Conservation (phyloP, 169 alveolate genomes). For the Plasmodium reichenowi region DNA sequence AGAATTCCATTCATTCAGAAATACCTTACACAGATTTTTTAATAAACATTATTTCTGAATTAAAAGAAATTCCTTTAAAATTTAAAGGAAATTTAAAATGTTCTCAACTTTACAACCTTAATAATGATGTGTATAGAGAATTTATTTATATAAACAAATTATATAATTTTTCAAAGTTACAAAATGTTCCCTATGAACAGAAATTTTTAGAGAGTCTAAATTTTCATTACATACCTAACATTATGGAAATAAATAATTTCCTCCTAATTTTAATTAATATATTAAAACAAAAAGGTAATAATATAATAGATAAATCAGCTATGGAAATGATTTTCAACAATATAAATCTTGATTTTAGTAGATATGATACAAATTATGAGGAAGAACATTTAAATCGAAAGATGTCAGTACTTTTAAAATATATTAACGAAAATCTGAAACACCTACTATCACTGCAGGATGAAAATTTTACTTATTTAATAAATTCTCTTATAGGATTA, state of each 20-base stretch:
- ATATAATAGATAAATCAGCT: not conserved
- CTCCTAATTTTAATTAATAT: slow-evolving; percentile 52
- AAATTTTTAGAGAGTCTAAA: slow-evolving; percentile 42
- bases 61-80: slow-evolving; percentile 45
- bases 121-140: slow-evolving; percentile 23
- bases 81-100: slow-evolving; percentile 45
- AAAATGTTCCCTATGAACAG: slow-evolving; percentile 37
- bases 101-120: slow-evolving; percentile 47
- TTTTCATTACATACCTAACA: slow-evolving; percentile 45
- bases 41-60: slow-evolving; percentile 21
- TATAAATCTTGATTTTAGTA: slow-evolving; percentile 22
- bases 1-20: not conserved
- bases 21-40: slow-evolving; percentile 10
- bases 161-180: slow-evolving; percentile 17
- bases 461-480: slow-evolving; percentile 28
- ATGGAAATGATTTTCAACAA: slow-evolving; percentile 19
- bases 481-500: slow-evolving; percentile 13
- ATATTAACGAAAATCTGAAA: slow-evolving; percentile 23
- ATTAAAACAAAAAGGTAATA: slow-evolving; percentile 20
- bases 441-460: slow-evolving; percentile 11
- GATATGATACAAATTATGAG: slow-evolving; percentile 22
- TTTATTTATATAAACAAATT: slow-evolving; percentile 41
- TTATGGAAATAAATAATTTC: slow-evolving; percentile 29
- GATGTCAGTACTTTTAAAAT: slow-evolving; percentile 25
- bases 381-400: slow-evolving; percentile 24